Evolutionary conservation across 371 early-diverging fungal species (phyloP).

Genomic region (Syncephalastrum sp.): DNA sequence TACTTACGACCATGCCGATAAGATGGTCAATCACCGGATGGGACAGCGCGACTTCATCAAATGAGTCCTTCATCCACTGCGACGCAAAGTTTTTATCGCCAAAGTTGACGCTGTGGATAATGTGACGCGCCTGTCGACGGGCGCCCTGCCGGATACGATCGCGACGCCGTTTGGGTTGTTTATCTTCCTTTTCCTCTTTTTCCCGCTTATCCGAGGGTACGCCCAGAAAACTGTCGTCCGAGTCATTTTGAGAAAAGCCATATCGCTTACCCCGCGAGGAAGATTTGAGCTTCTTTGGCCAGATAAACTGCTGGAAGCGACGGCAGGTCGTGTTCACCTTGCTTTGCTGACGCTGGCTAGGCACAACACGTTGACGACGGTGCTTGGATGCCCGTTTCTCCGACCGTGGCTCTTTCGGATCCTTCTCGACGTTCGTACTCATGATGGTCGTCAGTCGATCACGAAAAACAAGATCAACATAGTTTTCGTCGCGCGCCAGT

Average conservation of each 20-base stretch:
- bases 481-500: slow-evolving; percentile 25
- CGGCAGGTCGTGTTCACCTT: no score
- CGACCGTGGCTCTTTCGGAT: no score
- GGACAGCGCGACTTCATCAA: slow-evolving; percentile 40
- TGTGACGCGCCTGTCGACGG: slow-evolving; percentile 23
- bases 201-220: background rate
- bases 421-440: slow-evolving; percentile 23
- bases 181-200: slow-evolving; percentile 2
- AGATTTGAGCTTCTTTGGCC: slow-evolving; percentile 8
- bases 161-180: slow-evolving; percentile 1
- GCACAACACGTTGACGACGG: no score
- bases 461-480: slow-evolving; percentile 24
- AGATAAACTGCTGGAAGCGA: no score
- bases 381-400: no score
- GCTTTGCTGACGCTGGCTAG: no score
- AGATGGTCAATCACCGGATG: slow-evolving; percentile 39
- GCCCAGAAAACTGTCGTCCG: slow-evolving; percentile 20
- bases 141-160: slow-evolving; percentile 23
- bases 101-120: slow-evolving; percentile 43
- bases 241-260: slow-evolving; percentile 44
- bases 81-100: slow-evolving; percentile 41
- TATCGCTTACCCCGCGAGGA: slow-evolving; percentile 29
- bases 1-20: slow-evolving; percentile 37
- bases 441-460: slow-evolving; percentile 25
- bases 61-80: slow-evolving; percentile 44